A percentile compares a stretch with the other conserved stretches of the same genome.
phyloP scores from a whole-genome alignment of 192 early-diverging fungal species.

The Backusella tuberculispora region DNA sequence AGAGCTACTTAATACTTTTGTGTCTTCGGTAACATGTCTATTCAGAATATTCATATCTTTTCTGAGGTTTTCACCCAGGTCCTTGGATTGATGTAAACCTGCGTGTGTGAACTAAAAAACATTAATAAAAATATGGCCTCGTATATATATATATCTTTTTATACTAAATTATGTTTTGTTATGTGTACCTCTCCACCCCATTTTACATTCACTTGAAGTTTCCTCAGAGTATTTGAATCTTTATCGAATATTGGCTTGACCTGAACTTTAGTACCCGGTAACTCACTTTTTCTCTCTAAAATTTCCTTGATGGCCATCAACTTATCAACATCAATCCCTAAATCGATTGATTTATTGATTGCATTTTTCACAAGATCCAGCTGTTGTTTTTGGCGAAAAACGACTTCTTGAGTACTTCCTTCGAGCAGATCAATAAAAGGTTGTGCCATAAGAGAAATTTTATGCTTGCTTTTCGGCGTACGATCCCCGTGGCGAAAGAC shows the following conservation, averaged over 20 bases:
- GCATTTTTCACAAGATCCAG: slow-evolving; percentile 69
- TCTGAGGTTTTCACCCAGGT: slow-evolving; percentile 89
- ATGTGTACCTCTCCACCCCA: slow-evolving; percentile 85
- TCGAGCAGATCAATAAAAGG: slow-evolving; percentile 76
- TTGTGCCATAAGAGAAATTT: slow-evolving; percentile 76
- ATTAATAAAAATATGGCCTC: not conserved
- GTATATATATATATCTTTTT: not conserved
- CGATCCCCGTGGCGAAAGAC: slow-evolving; percentile 95
- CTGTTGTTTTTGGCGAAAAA: slow-evolving; percentile 75
- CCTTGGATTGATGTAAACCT: slow-evolving; percentile 85
- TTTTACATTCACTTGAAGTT: slow-evolving; percentile 92
- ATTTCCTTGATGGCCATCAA: slow-evolving; percentile 75
- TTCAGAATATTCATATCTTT: slow-evolving; percentile 93
- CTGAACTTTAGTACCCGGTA: slow-evolving; percentile 93
- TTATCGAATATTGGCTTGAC: slow-evolving; percentile 80
- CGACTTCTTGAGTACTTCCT: slow-evolving; percentile 73
- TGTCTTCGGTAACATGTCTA: slow-evolving; percentile 81
- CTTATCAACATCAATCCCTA: slow-evolving; percentile 60
- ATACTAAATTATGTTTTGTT: not conserved
- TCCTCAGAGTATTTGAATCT: slow-evolving; percentile 52
- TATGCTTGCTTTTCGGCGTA: slow-evolving; percentile 98
- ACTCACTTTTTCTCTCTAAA: slow-evolving; percentile 75
- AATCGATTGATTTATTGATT: slow-evolving; percentile 54
- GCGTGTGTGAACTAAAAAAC: slow-evolving; percentile 84
- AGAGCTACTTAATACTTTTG: slow-evolving; percentile 82